phyloP scores from a whole-genome alignment of 2,329 filamentous ascomycete genomes.

The Alternaria arborescens region DNA sequence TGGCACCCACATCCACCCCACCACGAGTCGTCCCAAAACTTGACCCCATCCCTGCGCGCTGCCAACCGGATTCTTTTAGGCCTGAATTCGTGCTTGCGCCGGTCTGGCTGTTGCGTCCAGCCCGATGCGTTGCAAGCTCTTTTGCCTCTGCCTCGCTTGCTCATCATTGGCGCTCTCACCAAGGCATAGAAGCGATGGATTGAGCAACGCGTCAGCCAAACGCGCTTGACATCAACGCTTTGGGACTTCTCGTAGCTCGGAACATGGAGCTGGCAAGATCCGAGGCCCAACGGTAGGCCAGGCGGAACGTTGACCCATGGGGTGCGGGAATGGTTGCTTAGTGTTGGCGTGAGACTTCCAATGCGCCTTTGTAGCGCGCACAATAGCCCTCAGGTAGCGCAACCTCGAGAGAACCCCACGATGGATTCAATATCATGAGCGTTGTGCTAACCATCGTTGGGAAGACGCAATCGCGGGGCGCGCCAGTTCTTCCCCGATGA shows the following conservation, averaged over 20 bases:
- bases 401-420: background rate
- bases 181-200: slow-evolving; percentile 2
- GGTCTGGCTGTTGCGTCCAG: background rate
- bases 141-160: background rate
- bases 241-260: background rate
- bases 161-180: slow-evolving; percentile 9
- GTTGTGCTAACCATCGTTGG: slow-evolving; percentile 25
- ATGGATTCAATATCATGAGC: slow-evolving; percentile 1
- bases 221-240: slow-evolving; percentile 15
- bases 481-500: slow-evolving; percentile 15
- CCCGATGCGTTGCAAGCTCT: slow-evolving; percentile 14
- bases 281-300: background rate
- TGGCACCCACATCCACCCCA: slow-evolving; percentile 40
- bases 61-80: slow-evolving; percentile 1
- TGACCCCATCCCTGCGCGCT: slow-evolving; percentile 40
- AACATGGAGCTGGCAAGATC: background rate
- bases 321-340: background rate
- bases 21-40: slow-evolving; percentile 40
- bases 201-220: slow-evolving; percentile 14
- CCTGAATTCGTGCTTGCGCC: background rate
- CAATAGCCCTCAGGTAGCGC: background rate
- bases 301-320: background rate
- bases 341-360: background rate
- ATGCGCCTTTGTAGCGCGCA: background rate
- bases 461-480: slow-evolving; percentile 13